Conservation (phyloP, 768 basidiomycete genomes). For the Hemileccinum impolitum region DNA sequence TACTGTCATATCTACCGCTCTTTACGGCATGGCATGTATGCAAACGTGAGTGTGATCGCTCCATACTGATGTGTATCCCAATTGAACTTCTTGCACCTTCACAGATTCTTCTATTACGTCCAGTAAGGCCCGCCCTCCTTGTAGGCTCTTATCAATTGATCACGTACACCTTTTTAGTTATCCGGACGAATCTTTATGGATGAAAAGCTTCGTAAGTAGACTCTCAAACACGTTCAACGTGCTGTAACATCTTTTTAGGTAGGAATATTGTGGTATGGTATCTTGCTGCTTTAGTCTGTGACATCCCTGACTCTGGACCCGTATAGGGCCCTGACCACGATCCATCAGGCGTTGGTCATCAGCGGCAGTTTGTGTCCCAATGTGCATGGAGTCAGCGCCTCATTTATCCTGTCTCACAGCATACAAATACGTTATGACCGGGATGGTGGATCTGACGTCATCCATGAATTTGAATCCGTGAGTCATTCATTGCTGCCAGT, state of each 20-base stretch:
- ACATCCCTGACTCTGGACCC: too few relatives aligned
- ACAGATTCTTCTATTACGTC: neutral
- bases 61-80: neutral
- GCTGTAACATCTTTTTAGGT: neutral
- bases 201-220: neutral
- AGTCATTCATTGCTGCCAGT: neutral
- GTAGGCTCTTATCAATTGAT: neutral
- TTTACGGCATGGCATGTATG: conserved; percentile 1
- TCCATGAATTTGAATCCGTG: neutral
- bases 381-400: neutral
- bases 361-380: neutral
- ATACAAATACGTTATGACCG: neutral
- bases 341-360: neutral
- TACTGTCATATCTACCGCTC: neutral
- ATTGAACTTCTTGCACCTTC: neutral
- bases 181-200: neutral
- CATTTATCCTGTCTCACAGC: neutral
- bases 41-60: neutral
- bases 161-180: neutral
- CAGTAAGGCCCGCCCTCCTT: neutral
- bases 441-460: neutral
- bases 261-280: neutral
- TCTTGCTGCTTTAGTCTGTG: neutral
- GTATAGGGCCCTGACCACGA: neutral
- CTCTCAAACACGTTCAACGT: too few relatives aligned